These are phyloP conservation scores for Termitomyces sp. DNA, from an alignment of 768 basidiomycete genomes.

Conservation along the genomic window DNA sequence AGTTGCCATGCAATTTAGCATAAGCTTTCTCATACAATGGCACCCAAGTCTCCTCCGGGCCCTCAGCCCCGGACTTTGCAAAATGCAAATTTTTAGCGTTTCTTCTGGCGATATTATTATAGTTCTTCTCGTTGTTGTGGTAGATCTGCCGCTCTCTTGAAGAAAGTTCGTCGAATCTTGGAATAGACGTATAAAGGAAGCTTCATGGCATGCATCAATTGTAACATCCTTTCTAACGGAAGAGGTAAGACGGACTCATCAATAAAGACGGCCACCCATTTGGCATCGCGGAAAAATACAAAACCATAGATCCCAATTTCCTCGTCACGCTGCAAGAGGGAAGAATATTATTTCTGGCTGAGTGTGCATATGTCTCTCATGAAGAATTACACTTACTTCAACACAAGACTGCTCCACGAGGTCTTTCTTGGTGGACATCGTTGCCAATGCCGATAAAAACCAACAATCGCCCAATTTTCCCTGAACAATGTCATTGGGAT, in stretches of 20 bases:
- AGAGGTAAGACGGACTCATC: constrained; percentile 35
- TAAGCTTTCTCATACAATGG: constrained; percentile 58
- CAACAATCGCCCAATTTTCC: constrained; percentile 52
- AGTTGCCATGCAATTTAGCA: constrained; percentile 54
- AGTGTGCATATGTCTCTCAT: background rate
- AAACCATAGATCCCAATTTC: constrained; percentile 50
- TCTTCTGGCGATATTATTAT: constrained; percentile 41
- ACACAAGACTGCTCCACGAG: constrained; percentile 53
- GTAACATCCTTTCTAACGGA: constrained; percentile 8
- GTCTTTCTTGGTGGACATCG: constrained; percentile 39
- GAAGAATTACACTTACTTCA: constrained; percentile 27
- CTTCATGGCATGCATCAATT: constrained; percentile 17
- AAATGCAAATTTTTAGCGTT: constrained; percentile 48
- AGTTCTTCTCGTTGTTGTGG: constrained; percentile 46
- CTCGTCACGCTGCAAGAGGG: constrained; percentile 38
- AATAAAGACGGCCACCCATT: constrained; percentile 47
- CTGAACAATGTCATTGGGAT: constrained; percentile 44
- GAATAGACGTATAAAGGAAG: constrained; percentile 37
- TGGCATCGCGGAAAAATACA: constrained; percentile 42
- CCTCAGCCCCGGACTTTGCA: constrained; percentile 35
- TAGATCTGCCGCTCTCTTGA: constrained; percentile 38
- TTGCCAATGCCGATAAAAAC: constrained; percentile 50
- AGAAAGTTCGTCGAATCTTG: constrained; percentile 39
- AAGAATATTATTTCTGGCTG: background rate
- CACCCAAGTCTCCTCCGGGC: constrained; percentile 54